Percentiles rank a stretch among this genome's conserved stretches.
These are phyloP conservation scores for Raphanus hybrid DNA, from an alignment of 441 rosid genomes.

Conservation along the genomic window DNA sequence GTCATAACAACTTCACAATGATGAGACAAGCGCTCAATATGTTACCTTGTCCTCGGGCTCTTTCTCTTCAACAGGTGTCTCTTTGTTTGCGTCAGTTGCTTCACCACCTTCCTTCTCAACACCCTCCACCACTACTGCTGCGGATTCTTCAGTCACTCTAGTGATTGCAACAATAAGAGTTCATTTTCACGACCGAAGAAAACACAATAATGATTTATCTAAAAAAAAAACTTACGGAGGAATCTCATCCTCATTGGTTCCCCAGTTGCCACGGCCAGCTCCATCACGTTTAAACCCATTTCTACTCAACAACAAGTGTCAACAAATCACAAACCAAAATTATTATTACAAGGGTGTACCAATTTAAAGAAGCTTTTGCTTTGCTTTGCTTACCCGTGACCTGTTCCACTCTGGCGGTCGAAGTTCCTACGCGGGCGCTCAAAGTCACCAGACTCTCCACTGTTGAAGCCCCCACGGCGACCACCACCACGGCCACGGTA, in stretches of 20 bases:
- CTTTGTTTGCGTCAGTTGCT: slow-evolving; percentile 64
- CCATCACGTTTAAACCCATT: slow-evolving; percentile 85
- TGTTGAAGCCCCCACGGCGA: slow-evolving; percentile 54
- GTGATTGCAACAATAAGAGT: slow-evolving; percentile 17
- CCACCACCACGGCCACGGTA: slow-evolving; percentile 92
- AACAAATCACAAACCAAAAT: slow-evolving; percentile 9
- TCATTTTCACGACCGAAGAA: background rate
- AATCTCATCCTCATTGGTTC: slow-evolving; percentile 73
- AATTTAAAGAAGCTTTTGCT: slow-evolving; percentile 37
- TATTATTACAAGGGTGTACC: background rate
- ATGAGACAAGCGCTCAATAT: no score
- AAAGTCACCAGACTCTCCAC: slow-evolving; percentile 68
- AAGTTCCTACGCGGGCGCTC: slow-evolving; percentile 67
- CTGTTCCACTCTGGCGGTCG: slow-evolving; percentile 94
- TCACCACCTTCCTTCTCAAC: slow-evolving; percentile 45
- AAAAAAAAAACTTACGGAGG: slow-evolving; percentile 55
- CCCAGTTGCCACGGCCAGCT: slow-evolving; percentile 95
- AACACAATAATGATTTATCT: no score
- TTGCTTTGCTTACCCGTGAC: slow-evolving; percentile 89
- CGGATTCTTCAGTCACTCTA: slow-evolving; percentile 77
- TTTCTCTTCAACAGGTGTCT: slow-evolving; percentile 51
- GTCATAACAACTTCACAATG: no score
- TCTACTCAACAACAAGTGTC: slow-evolving; percentile 39
- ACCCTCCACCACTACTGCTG: slow-evolving; percentile 60
- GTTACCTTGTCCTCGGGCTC: slow-evolving; percentile 74